Base-by-base conservation (phyloP, 257 asterid species). In the Buddleja alternifolia region DNA sequence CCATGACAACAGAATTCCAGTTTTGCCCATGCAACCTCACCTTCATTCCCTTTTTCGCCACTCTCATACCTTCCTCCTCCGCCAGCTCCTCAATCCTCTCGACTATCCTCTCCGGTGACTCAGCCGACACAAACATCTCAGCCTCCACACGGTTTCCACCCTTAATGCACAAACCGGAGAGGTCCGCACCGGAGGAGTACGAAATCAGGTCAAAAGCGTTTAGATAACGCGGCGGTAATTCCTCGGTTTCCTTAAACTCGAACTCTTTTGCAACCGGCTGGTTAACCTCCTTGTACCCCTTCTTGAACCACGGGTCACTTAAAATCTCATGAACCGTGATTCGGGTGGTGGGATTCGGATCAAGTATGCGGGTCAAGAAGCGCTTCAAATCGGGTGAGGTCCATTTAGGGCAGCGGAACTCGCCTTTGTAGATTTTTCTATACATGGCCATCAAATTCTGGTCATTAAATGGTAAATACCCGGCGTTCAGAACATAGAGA, bases 391-490 rank as follows among this genome's bases (percentile, higher is more conserved):
- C 92, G 37, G 93, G 84, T 8, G 96, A 81, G 17, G 84, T 83
- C 97, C 95, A 83, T 56, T 73, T 88, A 12, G 88, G 91, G 82
- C 89, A 80, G 10, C 89, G 82, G 82, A 84, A 90, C 16, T 86
- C 84, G 20, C 92, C 95, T 50, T 68, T 84, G 84, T 80, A 86
- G 37, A 90, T 88, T 70, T 90, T 90, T 32, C 85, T 59, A 53
- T 90, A 90, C 97, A 90, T 86, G 1, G 65, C 71, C 96, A 90
- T 88, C 40, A 90, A 60, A 68, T 90, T 90, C 6, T 85, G 60
- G 67, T 88, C 92, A 71, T 86, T 86, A 58, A 90, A 90, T 0
- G 97, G 97, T 3, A 90, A 51, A 64, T 82, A 90, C 1, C 97
- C 97, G 0, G 97, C 94, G 32, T 76, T 80, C 11, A 88, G 63